Base-by-base conservation (phyloP, 768 basidiomycete species). In the Lactarius vividus region DNA sequence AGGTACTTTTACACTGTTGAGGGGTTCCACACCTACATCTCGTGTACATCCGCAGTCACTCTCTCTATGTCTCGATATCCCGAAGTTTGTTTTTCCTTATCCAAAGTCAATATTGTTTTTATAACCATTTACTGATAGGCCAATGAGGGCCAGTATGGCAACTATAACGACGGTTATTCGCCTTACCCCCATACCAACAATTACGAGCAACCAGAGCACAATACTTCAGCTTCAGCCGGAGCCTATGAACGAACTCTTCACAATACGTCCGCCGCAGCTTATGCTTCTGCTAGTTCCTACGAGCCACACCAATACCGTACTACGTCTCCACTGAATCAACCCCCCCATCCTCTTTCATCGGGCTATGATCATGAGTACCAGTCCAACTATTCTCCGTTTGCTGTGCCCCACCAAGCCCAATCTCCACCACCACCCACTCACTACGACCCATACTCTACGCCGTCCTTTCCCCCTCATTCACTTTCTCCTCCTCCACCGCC, bases 141-240 rank as follows among this genome's bases (percentile, higher is more conserved):
- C 4, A 86, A 90, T 74, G 86, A 89, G 74, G 84, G 80, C 16
- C 87, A 88, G 69, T 81, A 77, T 20, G 75, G 83, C 33, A 83
- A 82, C 63, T 88, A 89, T 75, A 88, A 88, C 71, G 88, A 91
- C 65, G 86, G 87, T 0, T 86, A 86, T 74, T 79, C 77, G 66
- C 81, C 83, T 9, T 85, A 88, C 68, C 71, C 76, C 59, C 31
- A 73, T 77, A 67, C 70, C 59, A 72, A 73, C 63, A 73, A 68
- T 57, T 73, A 73, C 71, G 67, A 75, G 23, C 71, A 77, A 64
- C 71, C 71, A 42, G 75, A 70, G 52, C 49, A 52, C 23, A 49
- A 49, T 20, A 11, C 46, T 13, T 49, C 46, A 49, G 23, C 46
- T 13, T 13, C 46, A 49, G 18, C 46, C 4, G 23, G 11, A 4